Base-by-base conservation (phyloP, 805 yeast species). In the Kuraishia cidri region DNA sequence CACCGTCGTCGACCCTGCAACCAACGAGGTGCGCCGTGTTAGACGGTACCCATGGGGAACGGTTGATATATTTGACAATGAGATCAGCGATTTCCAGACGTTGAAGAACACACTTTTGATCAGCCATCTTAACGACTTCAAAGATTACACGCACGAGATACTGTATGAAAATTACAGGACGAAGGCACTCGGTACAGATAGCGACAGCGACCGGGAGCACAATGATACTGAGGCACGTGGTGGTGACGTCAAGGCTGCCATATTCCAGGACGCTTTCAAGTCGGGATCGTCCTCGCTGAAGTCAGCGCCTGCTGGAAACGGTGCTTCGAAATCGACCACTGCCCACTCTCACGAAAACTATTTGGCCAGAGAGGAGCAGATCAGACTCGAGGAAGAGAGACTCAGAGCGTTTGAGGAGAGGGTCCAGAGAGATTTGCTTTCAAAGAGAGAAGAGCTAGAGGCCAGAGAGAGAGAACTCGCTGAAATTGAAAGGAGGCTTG, bases 111-210 rank as follows among this genome's bases (percentile, higher is more conserved):
- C 87, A 4, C 62, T 87, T 38, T 69, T 87, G 48, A 80, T 83
- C 47, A 77, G 92, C 12, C 95, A 86, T 58, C 69, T 87, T 56
- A 79, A 79, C 52, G 96, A 87, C 51, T 75, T 87, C 56, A 85
- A 85, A 59, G 96, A 87, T 47, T 69, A 73, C 48, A 87, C 97
- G 6, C 94, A 83, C 53, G 95, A 86, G 52, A 70, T 78, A 26
- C 62, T 87, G 41, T 87, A 87, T 56, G 97, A 87, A 56, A 79
- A 77, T 34, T 87, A 87, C 59, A 79, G 97, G 68, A 83, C 95
- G 7, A 86, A 78, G 48, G 87, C 88, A 12, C 68, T 83, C 41
- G 40, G 40, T 16, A 24, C 35, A n/a, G 41, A 34, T 17, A 38
- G 33, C 6, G 35, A 30, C 24, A 17, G 21, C n/a, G 30, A 27